These are phyloP conservation scores for Saraca asoca DNA, from an alignment of 331 rosid species.

Conservation along the genomic window DNA sequence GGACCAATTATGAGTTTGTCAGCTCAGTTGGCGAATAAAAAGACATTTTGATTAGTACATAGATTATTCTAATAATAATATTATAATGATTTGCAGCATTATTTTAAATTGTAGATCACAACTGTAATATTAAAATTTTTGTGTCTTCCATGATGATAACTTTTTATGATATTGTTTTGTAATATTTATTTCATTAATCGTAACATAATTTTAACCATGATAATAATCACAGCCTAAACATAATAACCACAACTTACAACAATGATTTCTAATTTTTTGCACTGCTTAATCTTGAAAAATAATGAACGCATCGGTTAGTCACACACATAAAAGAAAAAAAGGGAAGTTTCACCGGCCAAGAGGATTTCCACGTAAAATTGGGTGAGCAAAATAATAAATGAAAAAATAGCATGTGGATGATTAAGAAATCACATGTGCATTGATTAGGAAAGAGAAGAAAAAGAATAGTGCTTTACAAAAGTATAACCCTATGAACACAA, in stretches of 20 bases:
- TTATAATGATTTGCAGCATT: constrained; percentile 24
- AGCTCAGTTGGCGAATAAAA: constrained; percentile 33
- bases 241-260: too few relatives aligned
- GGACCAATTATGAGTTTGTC: constrained; percentile 14
- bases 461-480: constrained; percentile 23
- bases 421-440: constrained; percentile 59
- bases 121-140: too few relatives aligned
- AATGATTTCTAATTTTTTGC: too few relatives aligned
- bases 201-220: too few relatives aligned
- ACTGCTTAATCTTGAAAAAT: constrained; percentile 20
- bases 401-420: constrained; percentile 57
- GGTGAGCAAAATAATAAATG: constrained; percentile 31
- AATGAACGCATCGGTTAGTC: constrained; percentile 41
- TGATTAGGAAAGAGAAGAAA: constrained; percentile 40
- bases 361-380: constrained; percentile 33
- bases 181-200: too few relatives aligned
- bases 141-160: too few relatives aligned
- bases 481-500: constrained; percentile 38
- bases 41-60: too few relatives aligned
- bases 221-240: too few relatives aligned
- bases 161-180: too few relatives aligned
- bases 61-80: constrained; percentile 4
- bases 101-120: too few relatives aligned
- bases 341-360: constrained; percentile 26
- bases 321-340: constrained; percentile 27